Evolutionary conservation across 1,284 basidiomycete genomes (phyloP), one percentile per base, ranked within the genome.

Genomic region (Boletus albobrunnescens): DNA sequence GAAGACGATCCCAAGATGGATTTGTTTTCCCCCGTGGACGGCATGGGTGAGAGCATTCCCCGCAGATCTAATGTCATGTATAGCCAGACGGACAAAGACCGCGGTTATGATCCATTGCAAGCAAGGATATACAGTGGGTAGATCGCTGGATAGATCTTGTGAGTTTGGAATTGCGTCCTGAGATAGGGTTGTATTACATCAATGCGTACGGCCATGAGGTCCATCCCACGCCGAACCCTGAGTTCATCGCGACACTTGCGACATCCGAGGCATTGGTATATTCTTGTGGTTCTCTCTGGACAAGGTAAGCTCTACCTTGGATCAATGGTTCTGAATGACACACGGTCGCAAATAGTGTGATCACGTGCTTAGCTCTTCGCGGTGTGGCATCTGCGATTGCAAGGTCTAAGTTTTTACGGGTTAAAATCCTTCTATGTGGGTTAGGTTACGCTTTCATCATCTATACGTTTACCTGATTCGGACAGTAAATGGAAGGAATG

Each of bases 211-310:
- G 91, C 3, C 84, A 84, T 66, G 91, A 95, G 69, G 88, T 97
- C 42, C 86, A 89, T 60, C 94, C 94, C 7, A 75, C 81, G 20
- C 92, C 94, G 0, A 95, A 94, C 61, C 79, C 83, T 1, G 87
- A 90, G 36, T 93, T 87, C 61, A 63, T 96, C 22, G 68, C 79
- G 6, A 79, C 80, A 30, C 70, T 97, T 3, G 67, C 69, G 1
- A 68, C 76, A n/a, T 79, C 79, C 46, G 79, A 87, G 54, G 75
- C 88, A 2, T 70, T 97, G 26, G 82, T 97, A 4, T 96, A 95
- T 67, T 93, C 91, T 2, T 94, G 91, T 64, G 93, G 92, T 1
- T 94, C 91, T 0, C 70, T 96, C 3, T 97, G 91, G 91, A 96
- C 94, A 22, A 92, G 87, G 87, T 84, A 46, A 44, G 47, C 36